Conservation (phyloP, 257 asterid genomes). For the Agastache rugosa region DNA sequence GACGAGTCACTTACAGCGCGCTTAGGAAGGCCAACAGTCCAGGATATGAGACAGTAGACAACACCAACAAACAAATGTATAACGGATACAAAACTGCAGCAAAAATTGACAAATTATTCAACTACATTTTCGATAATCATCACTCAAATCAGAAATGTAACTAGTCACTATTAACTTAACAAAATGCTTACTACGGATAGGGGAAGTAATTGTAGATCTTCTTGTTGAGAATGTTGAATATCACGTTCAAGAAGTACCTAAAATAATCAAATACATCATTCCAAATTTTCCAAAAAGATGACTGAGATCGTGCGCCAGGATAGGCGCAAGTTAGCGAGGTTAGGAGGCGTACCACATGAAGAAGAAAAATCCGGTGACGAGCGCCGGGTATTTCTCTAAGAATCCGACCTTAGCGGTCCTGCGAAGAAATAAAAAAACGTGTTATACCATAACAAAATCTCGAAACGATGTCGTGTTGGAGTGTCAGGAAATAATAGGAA, state of each 20-base stretch:
- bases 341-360: conserved; percentile 82
- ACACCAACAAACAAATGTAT: conserved; percentile 85
- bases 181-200: conserved; percentile 80
- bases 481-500: conserved; percentile 41
- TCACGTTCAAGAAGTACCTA: conserved; percentile 91
- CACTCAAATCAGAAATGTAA: neutral
- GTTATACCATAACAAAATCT: conserved; percentile 30
- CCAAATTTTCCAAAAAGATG: neutral
- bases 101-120: conserved; percentile 20
- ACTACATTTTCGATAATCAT: neutral
- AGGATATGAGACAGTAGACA: conserved; percentile 72
- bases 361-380: conserved; percentile 94
- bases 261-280: conserved; percentile 34
- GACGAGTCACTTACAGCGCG: conserved; percentile 78
- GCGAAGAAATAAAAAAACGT: conserved; percentile 29
- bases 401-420: conserved; percentile 83
- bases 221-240: conserved; percentile 96
- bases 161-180: neutral
- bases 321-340: conserved; percentile 13
- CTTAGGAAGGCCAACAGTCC: conserved; percentile 91
- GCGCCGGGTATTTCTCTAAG: conserved; percentile 70
- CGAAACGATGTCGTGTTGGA: conserved; percentile 30
- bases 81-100: conserved; percentile 78
- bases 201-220: conserved; percentile 98
- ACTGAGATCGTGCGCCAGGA: neutral